Conservation (phyloP, 1,284 basidiomycete species). For the Pseudozyma sp. region DNA sequence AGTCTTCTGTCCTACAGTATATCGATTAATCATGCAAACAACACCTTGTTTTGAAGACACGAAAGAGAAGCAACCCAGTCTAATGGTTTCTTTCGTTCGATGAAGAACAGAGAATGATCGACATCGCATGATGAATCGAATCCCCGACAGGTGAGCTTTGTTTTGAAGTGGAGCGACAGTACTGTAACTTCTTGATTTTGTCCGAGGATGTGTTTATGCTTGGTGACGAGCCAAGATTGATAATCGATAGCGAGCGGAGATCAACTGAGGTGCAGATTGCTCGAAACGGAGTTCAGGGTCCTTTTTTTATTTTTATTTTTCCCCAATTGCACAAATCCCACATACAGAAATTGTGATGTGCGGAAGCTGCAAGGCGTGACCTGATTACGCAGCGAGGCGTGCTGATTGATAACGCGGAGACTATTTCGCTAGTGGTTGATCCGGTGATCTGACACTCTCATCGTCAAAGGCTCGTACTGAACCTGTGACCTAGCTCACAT, state of each 20-base stretch:
- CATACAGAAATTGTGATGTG: too few species aligned
- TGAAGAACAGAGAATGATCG: slow-evolving; percentile 5
- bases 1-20: background rate
- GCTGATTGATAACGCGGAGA: too few species aligned
- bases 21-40: slow-evolving; percentile 2
- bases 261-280: background rate
- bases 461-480: too few species aligned
- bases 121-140: slow-evolving; percentile 13
- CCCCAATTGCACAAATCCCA: too few species aligned
- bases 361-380: too few species aligned
- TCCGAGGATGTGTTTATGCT: background rate
- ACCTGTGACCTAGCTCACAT: too few species aligned
- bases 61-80: background rate
- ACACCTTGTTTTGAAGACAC: slow-evolving; percentile 1
- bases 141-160: background rate
- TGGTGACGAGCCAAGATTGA: slow-evolving; percentile 5
- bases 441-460: too few species aligned
- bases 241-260: slow-evolving; percentile 6
- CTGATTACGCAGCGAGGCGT: too few species aligned
- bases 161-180: background rate
- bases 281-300: background rate
- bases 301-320: background rate
- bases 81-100: too few species aligned
- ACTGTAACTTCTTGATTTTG: too few species aligned
- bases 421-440: too few species aligned